phyloP scores from a whole-genome alignment of 495 filamentous ascomycete genomes.

The Penicillium dipodomyicola region DNA sequence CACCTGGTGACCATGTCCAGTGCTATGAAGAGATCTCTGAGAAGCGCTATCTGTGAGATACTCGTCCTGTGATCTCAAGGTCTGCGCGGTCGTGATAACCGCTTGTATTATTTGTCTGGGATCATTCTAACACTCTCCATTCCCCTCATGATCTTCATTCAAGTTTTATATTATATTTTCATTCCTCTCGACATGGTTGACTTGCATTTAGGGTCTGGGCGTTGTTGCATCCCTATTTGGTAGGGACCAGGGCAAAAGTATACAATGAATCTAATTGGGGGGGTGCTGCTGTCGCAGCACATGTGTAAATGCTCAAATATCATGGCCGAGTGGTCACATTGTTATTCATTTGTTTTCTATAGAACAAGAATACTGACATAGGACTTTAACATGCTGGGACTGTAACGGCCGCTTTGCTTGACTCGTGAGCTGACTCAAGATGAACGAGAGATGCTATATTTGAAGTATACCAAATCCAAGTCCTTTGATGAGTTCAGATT shows the following conservation, averaged over 20 bases:
- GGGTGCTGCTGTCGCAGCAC: neutral
- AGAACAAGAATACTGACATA: neutral
- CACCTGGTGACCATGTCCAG: conserved; percentile 81
- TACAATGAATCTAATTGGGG: conserved; percentile 11
- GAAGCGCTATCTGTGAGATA: conserved; percentile 55
- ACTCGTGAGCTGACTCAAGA: neutral
- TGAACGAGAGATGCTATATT: neutral
- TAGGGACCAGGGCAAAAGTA: neutral
- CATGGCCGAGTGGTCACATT: neutral
- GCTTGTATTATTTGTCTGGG: conserved; percentile 22
- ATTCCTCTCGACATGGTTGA: conserved; percentile 10
- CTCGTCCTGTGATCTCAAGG: neutral
- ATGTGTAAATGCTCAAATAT: conserved; percentile 2
- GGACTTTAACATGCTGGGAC: neutral
- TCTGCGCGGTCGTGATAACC: conserved; percentile 7
- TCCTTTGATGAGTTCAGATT: neutral
- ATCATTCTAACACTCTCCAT: conserved; percentile 7
- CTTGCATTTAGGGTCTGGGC: conserved; percentile 23
- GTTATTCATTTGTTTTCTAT: neutral
- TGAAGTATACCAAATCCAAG: neutral
- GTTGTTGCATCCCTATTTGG: conserved; percentile 17
- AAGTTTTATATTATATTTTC: conserved; percentile 17
- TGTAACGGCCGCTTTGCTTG: neutral
- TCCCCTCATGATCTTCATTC: conserved; percentile 9
- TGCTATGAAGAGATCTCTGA: conserved; percentile 75